phyloP scores from a whole-genome alignment of 2,329 filamentous ascomycete genomes.

The Didymella pinodella region DNA sequence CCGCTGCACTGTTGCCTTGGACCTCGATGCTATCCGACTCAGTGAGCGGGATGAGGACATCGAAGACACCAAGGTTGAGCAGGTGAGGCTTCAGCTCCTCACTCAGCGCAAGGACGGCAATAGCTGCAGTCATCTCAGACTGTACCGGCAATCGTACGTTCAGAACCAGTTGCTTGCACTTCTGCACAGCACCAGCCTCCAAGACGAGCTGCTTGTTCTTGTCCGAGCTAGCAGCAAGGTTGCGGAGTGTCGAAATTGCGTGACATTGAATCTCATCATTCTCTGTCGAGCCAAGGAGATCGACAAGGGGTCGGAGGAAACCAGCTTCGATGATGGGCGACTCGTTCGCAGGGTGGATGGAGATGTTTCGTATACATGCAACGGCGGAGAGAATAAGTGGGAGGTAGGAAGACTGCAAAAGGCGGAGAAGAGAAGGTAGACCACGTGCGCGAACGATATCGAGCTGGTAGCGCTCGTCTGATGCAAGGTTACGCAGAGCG shows the following conservation, averaged over 20 bases:
- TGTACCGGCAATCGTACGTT: slow-evolving; percentile 94
- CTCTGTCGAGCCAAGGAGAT: slow-evolving; percentile 91
- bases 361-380: slow-evolving; percentile 98
- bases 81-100: slow-evolving; percentile 95
- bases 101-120: slow-evolving; percentile 92
- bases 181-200: slow-evolving; percentile 95
- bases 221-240: slow-evolving; percentile 94
- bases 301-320: slow-evolving; percentile 91
- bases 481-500: slow-evolving; percentile 91
- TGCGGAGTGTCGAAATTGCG: slow-evolving; percentile 94
- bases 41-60: slow-evolving; percentile 93
- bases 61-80: slow-evolving; percentile 90
- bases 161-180: slow-evolving; percentile 96
- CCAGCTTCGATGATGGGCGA: slow-evolving; percentile 98
- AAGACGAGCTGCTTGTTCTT: slow-evolving; percentile 98
- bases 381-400: slow-evolving; percentile 96
- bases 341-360: slow-evolving; percentile 96
- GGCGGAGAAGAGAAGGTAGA: slow-evolving; percentile 81
- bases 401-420: slow-evolving; percentile 93
- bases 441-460: slow-evolving; percentile 94
- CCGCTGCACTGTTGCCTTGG: slow-evolving; percentile 96
- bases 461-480: slow-evolving; percentile 97
- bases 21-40: slow-evolving; percentile 97
- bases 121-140: slow-evolving; percentile 99
- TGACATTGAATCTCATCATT: slow-evolving; percentile 99